These are phyloP conservation scores for Neofusicoccum parvum DNA, from an alignment of 2,329 filamentous ascomycete genomes.

Conservation along the genomic window DNA sequence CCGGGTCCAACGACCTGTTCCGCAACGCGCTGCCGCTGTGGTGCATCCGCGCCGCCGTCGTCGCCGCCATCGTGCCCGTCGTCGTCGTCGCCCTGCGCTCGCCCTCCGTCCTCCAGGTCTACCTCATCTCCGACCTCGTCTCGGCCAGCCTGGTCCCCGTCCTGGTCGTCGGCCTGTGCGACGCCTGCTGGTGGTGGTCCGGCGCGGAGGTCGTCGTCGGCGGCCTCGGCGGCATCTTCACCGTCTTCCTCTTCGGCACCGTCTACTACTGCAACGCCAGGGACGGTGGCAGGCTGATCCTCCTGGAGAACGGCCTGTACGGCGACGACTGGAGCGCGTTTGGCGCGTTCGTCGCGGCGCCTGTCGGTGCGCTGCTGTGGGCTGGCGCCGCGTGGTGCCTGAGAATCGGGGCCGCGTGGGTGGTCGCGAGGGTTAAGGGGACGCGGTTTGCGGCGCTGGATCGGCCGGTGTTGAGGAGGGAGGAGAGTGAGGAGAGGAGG, in stretches of 20 bases:
- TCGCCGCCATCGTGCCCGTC: conserved; percentile 72
- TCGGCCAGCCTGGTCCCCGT: conserved; percentile 76
- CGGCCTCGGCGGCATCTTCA: conserved; percentile 74
- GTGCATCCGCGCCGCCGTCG: conserved; percentile 69
- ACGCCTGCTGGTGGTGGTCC: conserved; percentile 70
- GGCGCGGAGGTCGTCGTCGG: conserved; percentile 81
- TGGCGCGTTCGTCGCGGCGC: conserved; percentile 77
- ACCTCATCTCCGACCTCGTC: conserved; percentile 78
- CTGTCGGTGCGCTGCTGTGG: conserved; percentile 74
- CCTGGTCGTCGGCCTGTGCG: conserved; percentile 70
- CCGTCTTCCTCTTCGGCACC: conserved; percentile 78
- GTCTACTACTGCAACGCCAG: conserved; percentile 71
- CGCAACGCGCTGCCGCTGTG: conserved; percentile 78
- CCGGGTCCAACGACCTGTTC: conserved; percentile 81
- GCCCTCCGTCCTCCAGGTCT: conserved; percentile 77
- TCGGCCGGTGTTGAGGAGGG: conserved; percentile 41
- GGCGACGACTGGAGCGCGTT: conserved; percentile 79
- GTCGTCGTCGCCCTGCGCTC: conserved; percentile 74
- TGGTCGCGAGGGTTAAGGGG: conserved; percentile 60
- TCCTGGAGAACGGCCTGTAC: conserved; percentile 75
- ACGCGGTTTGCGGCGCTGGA: conserved; percentile 69
- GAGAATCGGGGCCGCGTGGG: conserved; percentile 62
- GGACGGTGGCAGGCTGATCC: conserved; percentile 66
- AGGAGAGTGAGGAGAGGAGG: not conserved
- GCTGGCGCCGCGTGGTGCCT: conserved; percentile 63